phyloP scores from a whole-genome alignment of 768 basidiomycete species.

The Mycena crocata region DNA sequence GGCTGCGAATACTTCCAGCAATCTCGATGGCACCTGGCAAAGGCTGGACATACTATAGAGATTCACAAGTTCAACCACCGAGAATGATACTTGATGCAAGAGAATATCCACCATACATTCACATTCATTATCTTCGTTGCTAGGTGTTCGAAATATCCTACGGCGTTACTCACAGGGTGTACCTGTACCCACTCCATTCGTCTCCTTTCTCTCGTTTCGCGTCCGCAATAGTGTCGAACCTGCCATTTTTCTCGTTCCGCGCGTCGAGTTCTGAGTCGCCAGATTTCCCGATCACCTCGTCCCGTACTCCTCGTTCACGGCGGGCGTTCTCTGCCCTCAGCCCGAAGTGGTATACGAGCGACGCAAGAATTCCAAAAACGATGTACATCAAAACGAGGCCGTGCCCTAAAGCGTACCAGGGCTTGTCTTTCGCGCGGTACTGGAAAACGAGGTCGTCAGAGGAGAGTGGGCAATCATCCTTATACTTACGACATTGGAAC shows the following conservation, averaged over 20 bases:
- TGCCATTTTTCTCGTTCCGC: slow-evolving; percentile 63
- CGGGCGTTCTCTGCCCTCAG: slow-evolving; percentile 69
- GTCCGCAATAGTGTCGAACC: slow-evolving; percentile 67
- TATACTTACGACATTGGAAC: slow-evolving; percentile 76
- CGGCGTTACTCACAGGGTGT: slow-evolving; percentile 58
- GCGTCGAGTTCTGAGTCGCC: slow-evolving; percentile 46
- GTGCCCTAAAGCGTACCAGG: slow-evolving; percentile 71
- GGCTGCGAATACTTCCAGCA: too few species aligned
- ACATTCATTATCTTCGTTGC: background rate
- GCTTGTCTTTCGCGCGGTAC: slow-evolving; percentile 74
- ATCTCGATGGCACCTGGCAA: too few species aligned
- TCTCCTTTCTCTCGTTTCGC: slow-evolving; percentile 80
- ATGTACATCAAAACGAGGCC: slow-evolving; percentile 79
- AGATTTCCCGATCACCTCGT: slow-evolving; percentile 72
- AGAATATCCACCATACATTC: too few species aligned
- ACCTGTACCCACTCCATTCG: slow-evolving; percentile 81
- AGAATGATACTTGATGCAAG: too few species aligned
- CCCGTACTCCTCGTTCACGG: slow-evolving; percentile 74
- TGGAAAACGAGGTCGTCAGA: slow-evolving; percentile 35
- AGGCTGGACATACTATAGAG: too few species aligned
- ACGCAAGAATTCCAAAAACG: slow-evolving; percentile 68
- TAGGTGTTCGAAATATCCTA: background rate
- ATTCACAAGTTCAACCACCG: too few species aligned
- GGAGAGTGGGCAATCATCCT: slow-evolving; percentile 3
- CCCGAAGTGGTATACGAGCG: slow-evolving; percentile 56